A percentile compares a stretch with the other conserved stretches of the same genome.
Evolutionary conservation across 371 early-diverging fungal genomes (phyloP).

Genomic region (Smittium culicis): DNA sequence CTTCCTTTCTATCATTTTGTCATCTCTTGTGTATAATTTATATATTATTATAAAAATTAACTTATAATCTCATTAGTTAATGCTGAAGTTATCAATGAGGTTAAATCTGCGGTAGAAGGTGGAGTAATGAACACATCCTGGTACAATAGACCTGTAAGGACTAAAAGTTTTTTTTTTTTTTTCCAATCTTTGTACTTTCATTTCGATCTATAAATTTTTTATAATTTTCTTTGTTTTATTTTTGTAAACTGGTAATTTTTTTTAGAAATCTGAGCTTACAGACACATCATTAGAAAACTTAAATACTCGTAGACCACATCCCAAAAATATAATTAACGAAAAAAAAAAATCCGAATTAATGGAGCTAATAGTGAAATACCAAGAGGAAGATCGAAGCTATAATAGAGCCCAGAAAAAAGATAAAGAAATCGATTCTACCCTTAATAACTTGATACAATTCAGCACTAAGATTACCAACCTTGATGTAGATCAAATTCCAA

Average conservation of each 20-base stretch:
- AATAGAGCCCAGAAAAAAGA: not conserved
- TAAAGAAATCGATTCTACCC: not conserved
- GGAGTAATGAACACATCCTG: slow-evolving; percentile 38
- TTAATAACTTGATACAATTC: not conserved
- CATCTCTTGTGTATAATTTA: too few relatives aligned
- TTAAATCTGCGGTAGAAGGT: slow-evolving; percentile 25
- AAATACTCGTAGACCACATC: slow-evolving; percentile 33
- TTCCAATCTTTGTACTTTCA: too few relatives aligned
- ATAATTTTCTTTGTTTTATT: too few relatives aligned
- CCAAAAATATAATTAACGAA: slow-evolving; percentile 37
- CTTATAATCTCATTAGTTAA: slow-evolving; percentile 20
- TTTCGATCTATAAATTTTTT: too few relatives aligned
- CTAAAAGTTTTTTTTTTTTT: slow-evolving; percentile 4
- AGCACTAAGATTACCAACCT: not conserved
- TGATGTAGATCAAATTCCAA: not conserved
- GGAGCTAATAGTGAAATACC: slow-evolving; percentile 15
- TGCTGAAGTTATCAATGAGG: slow-evolving; percentile 27
- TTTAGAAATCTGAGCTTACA: too few relatives aligned
- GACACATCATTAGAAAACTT: too few relatives aligned
- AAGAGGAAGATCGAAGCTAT: slow-evolving; percentile 12
- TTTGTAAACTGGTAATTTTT: too few relatives aligned
- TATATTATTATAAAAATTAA: too few relatives aligned
- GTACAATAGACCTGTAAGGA: slow-evolving; percentile 37
- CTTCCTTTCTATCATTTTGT: too few relatives aligned
- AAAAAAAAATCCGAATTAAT: slow-evolving; percentile 14